These are phyloP conservation scores for Fusarium sororula DNA, from an alignment of 2,329 filamentous ascomycete genomes.

Conservation along the genomic window DNA sequence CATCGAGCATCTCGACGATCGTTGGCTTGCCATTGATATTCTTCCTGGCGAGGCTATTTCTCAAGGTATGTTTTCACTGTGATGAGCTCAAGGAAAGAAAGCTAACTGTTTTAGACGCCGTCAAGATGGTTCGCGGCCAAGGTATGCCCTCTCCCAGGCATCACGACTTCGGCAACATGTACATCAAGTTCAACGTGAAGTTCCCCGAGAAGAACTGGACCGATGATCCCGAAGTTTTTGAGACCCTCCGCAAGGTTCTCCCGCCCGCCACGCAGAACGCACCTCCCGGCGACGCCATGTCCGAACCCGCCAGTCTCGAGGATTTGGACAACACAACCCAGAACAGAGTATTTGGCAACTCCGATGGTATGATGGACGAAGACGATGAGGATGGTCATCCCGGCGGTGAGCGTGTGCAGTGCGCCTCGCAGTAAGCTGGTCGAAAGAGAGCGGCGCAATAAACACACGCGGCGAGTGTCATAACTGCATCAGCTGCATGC, in stretches of 20 bases:
- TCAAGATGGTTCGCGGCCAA: constrained; percentile 95
- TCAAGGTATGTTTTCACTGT: constrained; percentile 71
- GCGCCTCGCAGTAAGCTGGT: constrained; percentile 79
- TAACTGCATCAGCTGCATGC: constrained; percentile 26
- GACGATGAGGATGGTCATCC: constrained; percentile 81
- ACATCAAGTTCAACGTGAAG: constrained; percentile 97
- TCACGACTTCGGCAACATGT: constrained; percentile 95
- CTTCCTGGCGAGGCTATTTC: constrained; percentile 93
- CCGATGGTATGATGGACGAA: constrained; percentile 70
- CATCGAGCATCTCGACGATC: constrained; percentile 96
- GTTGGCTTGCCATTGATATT: constrained; percentile 95
- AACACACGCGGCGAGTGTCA: constrained; percentile 22
- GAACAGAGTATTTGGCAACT: constrained; percentile 73
- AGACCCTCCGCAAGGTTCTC: constrained; percentile 84
- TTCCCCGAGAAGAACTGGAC: constrained; percentile 86
- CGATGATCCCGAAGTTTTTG: constrained; percentile 73
- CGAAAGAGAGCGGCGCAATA: constrained; percentile 20
- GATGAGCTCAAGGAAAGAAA: background rate
- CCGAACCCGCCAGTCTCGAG: constrained; percentile 87
- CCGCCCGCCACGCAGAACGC: constrained; percentile 71
- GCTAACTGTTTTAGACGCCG: constrained; percentile 67
- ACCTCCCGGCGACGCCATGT: constrained; percentile 87
- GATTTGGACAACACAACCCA: constrained; percentile 77
- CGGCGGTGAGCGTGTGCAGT: constrained; percentile 83
- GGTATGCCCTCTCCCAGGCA: constrained; percentile 97